Conservation (phyloP, 768 basidiomycete species). For the Boletus huronensis region DNA sequence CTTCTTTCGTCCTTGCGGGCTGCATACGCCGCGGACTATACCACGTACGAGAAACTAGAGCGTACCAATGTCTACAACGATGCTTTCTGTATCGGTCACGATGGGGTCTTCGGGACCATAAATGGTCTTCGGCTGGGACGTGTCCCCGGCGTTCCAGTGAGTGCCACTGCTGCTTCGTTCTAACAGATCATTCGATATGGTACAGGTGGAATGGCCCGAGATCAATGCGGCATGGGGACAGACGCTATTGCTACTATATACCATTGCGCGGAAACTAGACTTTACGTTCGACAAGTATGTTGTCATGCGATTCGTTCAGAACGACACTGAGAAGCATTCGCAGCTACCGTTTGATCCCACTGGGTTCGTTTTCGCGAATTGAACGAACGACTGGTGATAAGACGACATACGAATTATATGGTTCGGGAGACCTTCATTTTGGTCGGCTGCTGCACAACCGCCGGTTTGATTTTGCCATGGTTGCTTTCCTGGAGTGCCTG, state of each 20-base stretch:
- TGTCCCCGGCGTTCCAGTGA: slow-evolving; percentile 75
- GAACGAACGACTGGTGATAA: slow-evolving; percentile 82
- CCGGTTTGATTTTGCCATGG: slow-evolving; percentile 94
- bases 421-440: slow-evolving; percentile 88
- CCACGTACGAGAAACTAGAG: slow-evolving; percentile 78
- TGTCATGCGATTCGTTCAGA: background rate
- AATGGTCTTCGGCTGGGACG: slow-evolving; percentile 91
- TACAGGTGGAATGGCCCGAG: slow-evolving; percentile 94
- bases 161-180: slow-evolving; percentile 24
- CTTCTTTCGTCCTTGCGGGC: slow-evolving; percentile 71
- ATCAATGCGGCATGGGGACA: slow-evolving; percentile 99
- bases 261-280: slow-evolving; percentile 88
- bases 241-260: slow-evolving; percentile 86
- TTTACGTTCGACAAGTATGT: slow-evolving; percentile 81
- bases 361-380: slow-evolving; percentile 93
- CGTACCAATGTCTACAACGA: slow-evolving; percentile 95
- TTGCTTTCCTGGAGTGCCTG: slow-evolving; percentile 91
- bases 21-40: slow-evolving; percentile 74
- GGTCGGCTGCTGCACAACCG: slow-evolving; percentile 90
- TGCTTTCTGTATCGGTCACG: slow-evolving; percentile 92
- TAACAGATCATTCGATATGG: slow-evolving; percentile 9
- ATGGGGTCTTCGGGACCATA: slow-evolving; percentile 96
- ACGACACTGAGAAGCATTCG: slow-evolving; percentile 8
- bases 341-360: slow-evolving; percentile 88
- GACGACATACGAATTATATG: slow-evolving; percentile 86